Evolutionary conservation across 805 yeast species (phyloP), one percentile per base, ranked within the genome.

Genomic region (Saturnispora galanensis): DNA sequence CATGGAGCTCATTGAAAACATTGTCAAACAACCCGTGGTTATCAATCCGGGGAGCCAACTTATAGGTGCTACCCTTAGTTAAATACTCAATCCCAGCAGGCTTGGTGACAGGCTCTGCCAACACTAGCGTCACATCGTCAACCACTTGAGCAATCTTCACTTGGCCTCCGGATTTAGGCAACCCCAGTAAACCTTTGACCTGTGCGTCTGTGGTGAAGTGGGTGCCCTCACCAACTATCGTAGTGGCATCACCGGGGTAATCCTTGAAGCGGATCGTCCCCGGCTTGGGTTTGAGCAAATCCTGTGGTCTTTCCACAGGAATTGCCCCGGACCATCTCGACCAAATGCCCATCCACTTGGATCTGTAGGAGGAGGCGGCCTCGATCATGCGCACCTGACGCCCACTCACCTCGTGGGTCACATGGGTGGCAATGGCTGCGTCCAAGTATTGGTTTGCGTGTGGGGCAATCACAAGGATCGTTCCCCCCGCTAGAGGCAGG

Each of bases 391-490:
- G 76, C 12, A 85, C 74, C 35, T 90, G 67, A 49, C 96, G 70
- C 7, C 78, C 73, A 2, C 83, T 73, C 46, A 77, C 78, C 41
- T 69, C 67, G 53, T 79, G 73, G 16, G 85, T 85, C 52, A 82
- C 85, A 38, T 81, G 77, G 74, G 85, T 79, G 30, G 86, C 68
- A 40, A 93, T 70, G 21, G 88, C 76, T 5, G 67, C 68, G 53
- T 76, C 82, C 31, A 84, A 78, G 50, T 84, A 84, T 56, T 86
- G 95, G 58, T 86, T 86, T n/a, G 96, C 95, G 66, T 90, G 98
- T 1, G 97, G 97, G 2, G 96, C 98, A 10, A 93, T 94, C 31
- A 93, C 97, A 50, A 93, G 81, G 44, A 90, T 82, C 8, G 88
- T 81, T 0, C 97, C 90, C 0, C 96, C 97, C 9, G 72, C 62